These are phyloP conservation scores for Neopestalotiopsis sp. DNA, from an alignment of 2,329 filamentous ascomycete species.

Conservation along the genomic window DNA sequence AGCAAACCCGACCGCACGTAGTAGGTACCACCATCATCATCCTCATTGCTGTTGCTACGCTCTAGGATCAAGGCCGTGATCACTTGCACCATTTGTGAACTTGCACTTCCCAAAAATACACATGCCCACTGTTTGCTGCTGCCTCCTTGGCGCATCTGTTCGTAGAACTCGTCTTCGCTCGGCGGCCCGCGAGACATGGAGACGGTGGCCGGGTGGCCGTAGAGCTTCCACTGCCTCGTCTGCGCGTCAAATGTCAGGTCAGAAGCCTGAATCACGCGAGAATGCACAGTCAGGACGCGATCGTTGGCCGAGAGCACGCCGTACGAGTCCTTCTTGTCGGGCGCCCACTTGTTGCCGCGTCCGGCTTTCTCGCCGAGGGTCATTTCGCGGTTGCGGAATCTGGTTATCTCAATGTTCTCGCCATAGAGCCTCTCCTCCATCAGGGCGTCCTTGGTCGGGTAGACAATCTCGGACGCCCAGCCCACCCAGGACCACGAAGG, in stretches of 20 bases:
- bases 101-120: not conserved
- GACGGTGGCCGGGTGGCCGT: not conserved
- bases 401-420: not conserved
- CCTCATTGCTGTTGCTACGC: not conserved
- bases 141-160: not conserved
- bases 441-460: not conserved
- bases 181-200: not conserved
- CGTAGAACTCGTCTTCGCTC: not conserved
- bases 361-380: not conserved
- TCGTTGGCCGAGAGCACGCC: not conserved
- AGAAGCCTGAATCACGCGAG: not conserved
- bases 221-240: not conserved
- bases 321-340: not conserved
- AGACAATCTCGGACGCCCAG: slow-evolving; percentile 13
- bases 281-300: not conserved
- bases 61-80: not conserved
- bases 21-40: not conserved
- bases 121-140: not conserved
- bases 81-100: not conserved
- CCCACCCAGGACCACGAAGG: slow-evolving; percentile 20
- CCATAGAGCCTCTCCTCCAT: not conserved
- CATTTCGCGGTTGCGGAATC: not conserved
- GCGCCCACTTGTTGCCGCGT: not conserved
- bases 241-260: not conserved
- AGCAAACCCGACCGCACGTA: not conserved